These are phyloP conservation scores for Sphaerostilbella broomeana DNA, from an alignment of 2,329 filamentous ascomycete species.

Conservation along the genomic window DNA sequence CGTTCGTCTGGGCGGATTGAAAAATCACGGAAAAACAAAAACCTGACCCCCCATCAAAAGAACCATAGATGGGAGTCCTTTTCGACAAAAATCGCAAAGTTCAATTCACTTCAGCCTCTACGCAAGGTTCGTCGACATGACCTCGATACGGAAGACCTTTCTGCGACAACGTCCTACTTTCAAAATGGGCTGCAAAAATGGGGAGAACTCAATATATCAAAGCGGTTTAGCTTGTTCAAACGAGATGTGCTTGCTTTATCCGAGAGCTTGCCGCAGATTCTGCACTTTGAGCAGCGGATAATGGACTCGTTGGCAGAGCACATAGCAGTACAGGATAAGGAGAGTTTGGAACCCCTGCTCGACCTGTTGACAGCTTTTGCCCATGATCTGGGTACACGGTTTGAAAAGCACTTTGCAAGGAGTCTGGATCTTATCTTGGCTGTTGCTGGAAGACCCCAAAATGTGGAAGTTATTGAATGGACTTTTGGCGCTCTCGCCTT, in stretches of 20 bases:
- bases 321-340: conserved; percentile 69
- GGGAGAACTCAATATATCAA: conserved; percentile 84
- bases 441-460: conserved; percentile 69
- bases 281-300: conserved; percentile 84
- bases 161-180: conserved; percentile 79
- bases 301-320: conserved; percentile 69
- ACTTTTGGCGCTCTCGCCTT: conserved; percentile 91
- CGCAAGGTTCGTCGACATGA: conserved; percentile 81
- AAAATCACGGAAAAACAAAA: conserved; percentile 64
- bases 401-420: conserved; percentile 79
- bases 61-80: conserved; percentile 90
- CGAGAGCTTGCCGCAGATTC: conserved; percentile 84
- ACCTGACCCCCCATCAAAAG: conserved; percentile 66
- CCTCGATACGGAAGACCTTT: conserved; percentile 71
- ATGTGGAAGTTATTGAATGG: conserved; percentile 93
- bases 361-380: conserved; percentile 88
- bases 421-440: conserved; percentile 69
- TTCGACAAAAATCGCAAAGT: conserved; percentile 78
- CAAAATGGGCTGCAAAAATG: conserved; percentile 77
- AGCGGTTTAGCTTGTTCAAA: conserved; percentile 70
- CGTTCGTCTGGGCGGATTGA: conserved; percentile 60
- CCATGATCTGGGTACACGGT: conserved; percentile 81
- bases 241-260: conserved; percentile 68
- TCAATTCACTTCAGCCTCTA: conserved; percentile 85
- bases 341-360: conserved; percentile 78